A percentile compares a stretch with the other conserved stretches of the same genome.
Evolutionary conservation across 2,329 filamentous ascomycete species (phyloP).

Genomic region (Aspergillus nomiae): DNA sequence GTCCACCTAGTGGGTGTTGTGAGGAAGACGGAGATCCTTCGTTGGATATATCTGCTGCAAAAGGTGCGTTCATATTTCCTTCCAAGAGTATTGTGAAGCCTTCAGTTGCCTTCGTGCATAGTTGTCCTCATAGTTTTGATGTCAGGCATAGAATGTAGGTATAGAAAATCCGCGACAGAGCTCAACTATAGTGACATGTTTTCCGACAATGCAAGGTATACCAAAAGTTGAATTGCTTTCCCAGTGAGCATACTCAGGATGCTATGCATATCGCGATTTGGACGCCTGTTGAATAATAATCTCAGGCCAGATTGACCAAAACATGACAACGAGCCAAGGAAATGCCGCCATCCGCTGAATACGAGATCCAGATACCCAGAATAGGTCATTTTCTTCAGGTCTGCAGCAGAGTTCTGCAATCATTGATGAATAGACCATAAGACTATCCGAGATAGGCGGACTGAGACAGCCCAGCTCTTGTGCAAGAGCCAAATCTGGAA

Average conservation of each 20-base stretch:
- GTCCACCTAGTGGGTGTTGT: not conserved
- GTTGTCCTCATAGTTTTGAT: not conserved
- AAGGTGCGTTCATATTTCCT: not conserved
- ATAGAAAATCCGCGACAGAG: not conserved
- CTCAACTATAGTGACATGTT: not conserved
- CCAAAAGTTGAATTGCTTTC: not conserved
- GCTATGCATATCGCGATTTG: not conserved
- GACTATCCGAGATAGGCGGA: not conserved
- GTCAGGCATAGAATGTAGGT: not conserved
- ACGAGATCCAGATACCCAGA: not conserved
- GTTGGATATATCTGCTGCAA: not conserved
- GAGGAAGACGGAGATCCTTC: not conserved
- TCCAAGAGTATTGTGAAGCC: not conserved
- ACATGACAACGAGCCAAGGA: not conserved
- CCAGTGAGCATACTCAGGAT: not conserved
- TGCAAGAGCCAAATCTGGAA: not conserved
- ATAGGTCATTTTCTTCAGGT: not conserved
- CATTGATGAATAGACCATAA: not conserved
- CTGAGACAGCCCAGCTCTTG: not conserved
- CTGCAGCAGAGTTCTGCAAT: not conserved
- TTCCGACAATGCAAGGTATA: not conserved
- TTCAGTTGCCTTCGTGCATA: not conserved
- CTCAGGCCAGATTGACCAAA: not conserved
- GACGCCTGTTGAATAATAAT: not conserved
- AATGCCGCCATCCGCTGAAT: not conserved